A percentile compares a stretch with the other conserved stretches of the same genome.
Evolutionary conservation across 495 filamentous ascomycete species (phyloP).

Genomic region (Penicillium cataractarum): DNA sequence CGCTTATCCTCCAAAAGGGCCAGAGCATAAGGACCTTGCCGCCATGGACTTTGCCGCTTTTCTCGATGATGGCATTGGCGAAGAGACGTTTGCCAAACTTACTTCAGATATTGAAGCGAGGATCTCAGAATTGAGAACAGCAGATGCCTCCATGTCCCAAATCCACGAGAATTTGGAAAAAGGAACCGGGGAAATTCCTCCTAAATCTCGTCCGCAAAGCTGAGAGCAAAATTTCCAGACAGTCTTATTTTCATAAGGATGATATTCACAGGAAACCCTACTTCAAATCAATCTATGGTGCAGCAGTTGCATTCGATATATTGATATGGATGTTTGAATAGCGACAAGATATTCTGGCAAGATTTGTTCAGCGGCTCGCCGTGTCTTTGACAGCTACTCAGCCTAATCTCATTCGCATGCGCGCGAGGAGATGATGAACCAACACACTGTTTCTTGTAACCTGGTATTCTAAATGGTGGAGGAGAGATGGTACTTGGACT

Average conservation of each 20-base stretch:
- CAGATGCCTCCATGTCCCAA: no score
- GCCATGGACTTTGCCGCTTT: neutral
- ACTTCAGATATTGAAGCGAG: neutral
- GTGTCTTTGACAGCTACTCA: neutral
- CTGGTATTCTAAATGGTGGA: neutral
- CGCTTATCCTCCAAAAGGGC: neutral
- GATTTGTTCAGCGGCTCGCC: neutral
- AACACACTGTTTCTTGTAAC: no score
- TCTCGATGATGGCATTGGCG: neutral
- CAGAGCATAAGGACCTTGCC: neutral
- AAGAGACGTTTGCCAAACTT: neutral
- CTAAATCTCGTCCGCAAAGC: neutral
- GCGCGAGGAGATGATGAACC: neutral
- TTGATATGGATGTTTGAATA: neutral
- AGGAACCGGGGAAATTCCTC: neutral
- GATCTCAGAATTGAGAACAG: neutral
- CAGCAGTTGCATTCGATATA: neutral
- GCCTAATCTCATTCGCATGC: neutral
- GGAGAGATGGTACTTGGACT: neutral
- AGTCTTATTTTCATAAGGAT: neutral
- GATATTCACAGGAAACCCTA: neutral
- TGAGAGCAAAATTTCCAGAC: neutral
- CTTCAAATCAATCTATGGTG: neutral
- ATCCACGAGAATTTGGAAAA: neutral
- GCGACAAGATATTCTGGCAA: slow-evolving; percentile 4